Evolutionary conservation across 495 filamentous ascomycete genomes (phyloP), one percentile per base, ranked within the genome.

Genomic region (Neurospora intermedia): DNA sequence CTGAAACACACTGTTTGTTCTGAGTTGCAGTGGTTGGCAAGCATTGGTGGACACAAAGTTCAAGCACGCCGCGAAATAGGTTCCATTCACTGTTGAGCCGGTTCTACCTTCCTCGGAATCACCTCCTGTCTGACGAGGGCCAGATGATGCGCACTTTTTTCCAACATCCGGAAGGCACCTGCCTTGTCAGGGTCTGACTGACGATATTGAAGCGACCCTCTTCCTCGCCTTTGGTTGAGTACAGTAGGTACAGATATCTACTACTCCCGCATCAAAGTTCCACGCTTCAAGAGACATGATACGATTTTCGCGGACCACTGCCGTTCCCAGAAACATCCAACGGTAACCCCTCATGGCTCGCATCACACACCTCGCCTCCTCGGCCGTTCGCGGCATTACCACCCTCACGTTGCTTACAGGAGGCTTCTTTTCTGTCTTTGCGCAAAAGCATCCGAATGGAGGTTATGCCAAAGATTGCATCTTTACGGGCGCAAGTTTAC

Each of bases 391-490:
- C 54, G 27, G 54, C 15, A 66, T 66, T 13, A 18, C 15, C 27
- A 8, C 15, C 15, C 15, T 66, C 27, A 9, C 15, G 6, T 9
- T 66, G 54, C 23, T 66, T 8, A 66, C 15, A 35, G 6, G 11
- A 27, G 18, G 27, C 54, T 4, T 66, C 11, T 18, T 35, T 27
- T 66, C 7, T 66, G 54, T 35, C 7, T 66, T 27, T 35, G 54
- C 27, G 15, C 54, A 66, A 66, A 27, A 62, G 54, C 54, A 66
- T 3, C 54, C 54, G 23, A 62, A 10, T 18, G 73, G 73, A 31
- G 74, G 73, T 18, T 75, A 76, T 27, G 69, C 70, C 48, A 40
- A 48, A 3, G 43, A 39, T 13, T 78, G 77, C 42, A 75, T 71
- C 2, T 75, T 48, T 42, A 35, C 40, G 2, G 75, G 75, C 23